Conservation (phyloP, 2,329 filamentous ascomycete species). For the Phialophora chinensis region DNA sequence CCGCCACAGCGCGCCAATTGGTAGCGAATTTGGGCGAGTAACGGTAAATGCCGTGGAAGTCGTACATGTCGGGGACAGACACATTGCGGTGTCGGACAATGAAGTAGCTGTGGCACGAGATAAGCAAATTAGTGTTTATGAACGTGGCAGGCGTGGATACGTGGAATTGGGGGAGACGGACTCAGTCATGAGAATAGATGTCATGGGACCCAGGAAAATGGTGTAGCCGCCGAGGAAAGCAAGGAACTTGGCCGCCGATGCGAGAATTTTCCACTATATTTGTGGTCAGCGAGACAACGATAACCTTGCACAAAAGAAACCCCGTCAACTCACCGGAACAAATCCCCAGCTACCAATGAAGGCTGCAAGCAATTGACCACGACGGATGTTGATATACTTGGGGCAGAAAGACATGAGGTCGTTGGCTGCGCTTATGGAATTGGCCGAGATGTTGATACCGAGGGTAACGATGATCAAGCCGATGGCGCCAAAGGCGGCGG, state of each 20-base stretch:
- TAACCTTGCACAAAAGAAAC: not conserved
- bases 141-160: not conserved
- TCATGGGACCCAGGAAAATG: slow-evolving; percentile 69
- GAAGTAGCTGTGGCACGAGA: slow-evolving; percentile 26
- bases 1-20: slow-evolving; percentile 55
- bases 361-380: slow-evolving; percentile 62
- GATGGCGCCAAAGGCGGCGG: slow-evolving; percentile 60
- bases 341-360: slow-evolving; percentile 62
- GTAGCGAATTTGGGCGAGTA: slow-evolving; percentile 33
- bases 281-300: slow-evolving; percentile 19
- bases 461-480: slow-evolving; percentile 52
- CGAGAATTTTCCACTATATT: slow-evolving; percentile 65
- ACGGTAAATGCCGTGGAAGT: slow-evolving; percentile 38
- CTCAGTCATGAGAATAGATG: slow-evolving; percentile 59
- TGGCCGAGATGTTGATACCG: slow-evolving; percentile 62
- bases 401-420: slow-evolving; percentile 63
- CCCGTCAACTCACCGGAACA: slow-evolving; percentile 51
- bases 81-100: slow-evolving; percentile 35
- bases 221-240: slow-evolving; percentile 71
- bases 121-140: slow-evolving; percentile 14
- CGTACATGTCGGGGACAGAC: slow-evolving; percentile 37
- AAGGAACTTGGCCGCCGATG: slow-evolving; percentile 63
- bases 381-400: slow-evolving; percentile 61
- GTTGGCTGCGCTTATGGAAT: slow-evolving; percentile 61
- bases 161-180: slow-evolving; percentile 20